These are phyloP conservation scores for Phytophthora quininea DNA, from an alignment of 352 stramenopile genomes.

Conservation along the genomic window DNA sequence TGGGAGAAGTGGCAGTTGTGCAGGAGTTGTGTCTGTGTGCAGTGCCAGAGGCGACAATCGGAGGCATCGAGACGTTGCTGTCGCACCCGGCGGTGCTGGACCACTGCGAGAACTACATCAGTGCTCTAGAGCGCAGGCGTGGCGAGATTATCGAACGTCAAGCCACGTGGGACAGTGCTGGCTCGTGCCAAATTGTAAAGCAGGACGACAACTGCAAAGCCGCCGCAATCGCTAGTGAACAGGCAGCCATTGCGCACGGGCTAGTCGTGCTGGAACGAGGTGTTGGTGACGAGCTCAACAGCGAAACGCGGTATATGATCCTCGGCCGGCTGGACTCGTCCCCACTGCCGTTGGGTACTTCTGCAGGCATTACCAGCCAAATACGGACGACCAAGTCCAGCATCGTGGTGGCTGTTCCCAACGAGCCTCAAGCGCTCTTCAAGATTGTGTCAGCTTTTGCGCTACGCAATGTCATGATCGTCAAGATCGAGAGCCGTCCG, in stretches of 20 bases:
- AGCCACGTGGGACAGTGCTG: conserved; percentile 69
- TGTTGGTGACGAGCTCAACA: conserved; percentile 69
- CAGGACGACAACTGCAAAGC: conserved; percentile 53
- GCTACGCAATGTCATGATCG: conserved; percentile 77
- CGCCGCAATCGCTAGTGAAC: conserved; percentile 69
- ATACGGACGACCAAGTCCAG: conserved; percentile 60
- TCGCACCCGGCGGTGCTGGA: conserved; percentile 71
- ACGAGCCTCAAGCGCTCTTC: conserved; percentile 74
- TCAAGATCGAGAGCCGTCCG: conserved; percentile 85
- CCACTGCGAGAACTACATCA: conserved; percentile 72
- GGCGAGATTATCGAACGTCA: conserved; percentile 65
- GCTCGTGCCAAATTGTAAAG: conserved; percentile 70
- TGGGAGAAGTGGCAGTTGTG: conserved; percentile 71
- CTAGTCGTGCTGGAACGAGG: conserved; percentile 61
- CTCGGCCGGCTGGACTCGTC: conserved; percentile 55
- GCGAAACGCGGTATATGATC: conserved; percentile 79
- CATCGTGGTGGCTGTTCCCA: conserved; percentile 72
- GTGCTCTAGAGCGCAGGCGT: conserved; percentile 59
- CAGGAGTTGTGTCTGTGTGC: conserved; percentile 71
- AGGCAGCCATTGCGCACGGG: conserved; percentile 58
- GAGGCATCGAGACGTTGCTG: conserved; percentile 59
- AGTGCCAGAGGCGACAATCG: conserved; percentile 39
- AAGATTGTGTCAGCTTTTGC: conserved; percentile 82
- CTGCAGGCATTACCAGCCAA: conserved; percentile 4
- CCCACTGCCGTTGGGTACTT: conserved; percentile 42